Evolutionary conservation across 2,329 filamentous ascomycete genomes (phyloP).

Genomic region (Elsinoe perseae): DNA sequence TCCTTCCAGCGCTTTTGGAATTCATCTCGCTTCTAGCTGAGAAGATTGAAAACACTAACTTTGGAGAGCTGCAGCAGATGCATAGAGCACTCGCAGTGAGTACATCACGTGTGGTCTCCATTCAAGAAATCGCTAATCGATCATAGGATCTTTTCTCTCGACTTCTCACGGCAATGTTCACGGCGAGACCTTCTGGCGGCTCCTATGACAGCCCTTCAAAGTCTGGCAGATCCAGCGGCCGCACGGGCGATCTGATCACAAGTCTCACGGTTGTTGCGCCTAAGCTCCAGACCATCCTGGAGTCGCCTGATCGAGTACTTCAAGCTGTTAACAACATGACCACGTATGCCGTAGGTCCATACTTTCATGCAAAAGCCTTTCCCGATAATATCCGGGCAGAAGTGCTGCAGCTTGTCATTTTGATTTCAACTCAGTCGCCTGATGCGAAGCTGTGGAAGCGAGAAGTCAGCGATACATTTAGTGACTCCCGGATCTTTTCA

Average conservation of each 20-base stretch:
- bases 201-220: constrained; percentile 4
- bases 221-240: constrained; percentile 44
- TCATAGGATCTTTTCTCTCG: constrained; percentile 76
- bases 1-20: constrained; percentile 74
- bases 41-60: constrained; percentile 96
- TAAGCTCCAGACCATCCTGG: constrained; percentile 70
- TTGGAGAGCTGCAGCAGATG: constrained; percentile 90
- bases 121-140: constrained; percentile 24
- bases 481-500: constrained; percentile 79
- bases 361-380: constrained; percentile 75
- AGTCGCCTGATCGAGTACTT: constrained; percentile 76
- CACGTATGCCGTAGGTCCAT: constrained; percentile 70
- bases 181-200: constrained; percentile 50
- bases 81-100: constrained; percentile 76
- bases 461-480: constrained; percentile 85
- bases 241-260: constrained; percentile 58
- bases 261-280: constrained; percentile 74
- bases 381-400: constrained; percentile 72
- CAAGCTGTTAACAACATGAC: constrained; percentile 74
- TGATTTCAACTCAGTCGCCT: constrained; percentile 68
- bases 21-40: constrained; percentile 85
- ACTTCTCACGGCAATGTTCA: constrained; percentile 87
- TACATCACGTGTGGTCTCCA: constrained; percentile 22
- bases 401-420: constrained; percentile 64
- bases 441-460: constrained; percentile 89